These are phyloP conservation scores for Trichoderma cornu-damae DNA, from an alignment of 2,329 filamentous ascomycete genomes.

Conservation along the genomic window DNA sequence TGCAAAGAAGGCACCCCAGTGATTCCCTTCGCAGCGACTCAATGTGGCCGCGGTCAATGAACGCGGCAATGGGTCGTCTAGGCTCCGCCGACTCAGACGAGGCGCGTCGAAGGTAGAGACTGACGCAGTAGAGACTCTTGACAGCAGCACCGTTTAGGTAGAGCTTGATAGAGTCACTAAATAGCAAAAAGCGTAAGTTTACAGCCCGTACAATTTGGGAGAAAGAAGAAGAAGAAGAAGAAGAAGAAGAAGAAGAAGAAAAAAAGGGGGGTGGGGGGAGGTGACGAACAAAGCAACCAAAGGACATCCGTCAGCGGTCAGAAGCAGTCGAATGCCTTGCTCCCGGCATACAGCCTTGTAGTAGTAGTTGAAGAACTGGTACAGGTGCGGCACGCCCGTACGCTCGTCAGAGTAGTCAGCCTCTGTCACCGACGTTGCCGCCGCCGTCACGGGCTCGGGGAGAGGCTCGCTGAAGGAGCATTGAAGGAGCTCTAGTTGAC, in stretches of 20 bases:
- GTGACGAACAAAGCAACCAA: neutral
- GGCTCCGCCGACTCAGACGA: no score
- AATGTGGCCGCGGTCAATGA: conserved; percentile 1
- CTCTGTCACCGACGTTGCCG: neutral
- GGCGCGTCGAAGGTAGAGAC: neutral
- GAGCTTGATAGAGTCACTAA: neutral
- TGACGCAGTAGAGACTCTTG: neutral
- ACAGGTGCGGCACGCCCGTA: neutral
- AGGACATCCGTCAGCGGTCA: neutral
- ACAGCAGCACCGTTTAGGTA: neutral
- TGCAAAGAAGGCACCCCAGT: neutral
- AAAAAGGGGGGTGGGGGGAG: neutral
- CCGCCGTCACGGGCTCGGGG: neutral
- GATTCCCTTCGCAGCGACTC: neutral
- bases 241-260: neutral
- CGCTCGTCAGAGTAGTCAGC: neutral
- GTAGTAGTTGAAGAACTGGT: neutral
- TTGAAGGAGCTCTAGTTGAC: conserved; percentile 2
- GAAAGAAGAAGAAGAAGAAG: neutral
- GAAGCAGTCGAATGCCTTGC: neutral
- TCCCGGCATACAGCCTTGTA: neutral
- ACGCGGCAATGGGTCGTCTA: neutral
- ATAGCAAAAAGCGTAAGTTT: neutral
- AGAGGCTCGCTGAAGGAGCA: neutral
- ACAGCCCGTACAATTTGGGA: no score